phyloP scores from a whole-genome alignment of 2,329 filamentous ascomycete species.

The Cucurbitaria berberidis region DNA sequence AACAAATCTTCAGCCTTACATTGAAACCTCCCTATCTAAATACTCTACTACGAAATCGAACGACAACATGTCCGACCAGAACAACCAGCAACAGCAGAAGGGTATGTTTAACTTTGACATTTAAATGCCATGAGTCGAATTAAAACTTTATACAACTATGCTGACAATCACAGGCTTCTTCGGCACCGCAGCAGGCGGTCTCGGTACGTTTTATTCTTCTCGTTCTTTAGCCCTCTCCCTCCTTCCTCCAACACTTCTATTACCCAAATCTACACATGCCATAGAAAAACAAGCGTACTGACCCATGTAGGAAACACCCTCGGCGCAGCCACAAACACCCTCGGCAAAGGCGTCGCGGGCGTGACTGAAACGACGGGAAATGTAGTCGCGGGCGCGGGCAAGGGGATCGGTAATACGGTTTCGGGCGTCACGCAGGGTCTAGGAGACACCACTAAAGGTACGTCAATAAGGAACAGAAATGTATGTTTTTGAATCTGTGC shows the following conservation, averaged over 20 bases:
- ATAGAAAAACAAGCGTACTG: too few species aligned
- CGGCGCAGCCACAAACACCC: conserved; percentile 41
- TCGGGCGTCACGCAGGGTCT: conserved; percentile 41
- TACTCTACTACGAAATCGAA: neutral
- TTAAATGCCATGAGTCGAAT: neutral
- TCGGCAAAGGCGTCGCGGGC: conserved; percentile 42
- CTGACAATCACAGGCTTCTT: conserved; percentile 33
- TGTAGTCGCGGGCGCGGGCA: conserved; percentile 39
- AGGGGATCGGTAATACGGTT: conserved; percentile 46
- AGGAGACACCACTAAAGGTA: conserved; percentile 46
- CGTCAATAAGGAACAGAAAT: too few species aligned
- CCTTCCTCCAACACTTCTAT: neutral
- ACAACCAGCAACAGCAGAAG: conserved; percentile 27
- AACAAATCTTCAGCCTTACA: neutral
- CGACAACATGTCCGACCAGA: conserved; percentile 34
- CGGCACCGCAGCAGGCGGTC: conserved; percentile 39
- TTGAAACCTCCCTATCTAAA: neutral
- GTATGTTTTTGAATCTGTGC: too few species aligned
- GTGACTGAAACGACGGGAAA: conserved; percentile 41
- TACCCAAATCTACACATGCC: too few species aligned
- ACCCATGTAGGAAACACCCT: conserved; percentile 38
- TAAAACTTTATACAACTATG: neutral
- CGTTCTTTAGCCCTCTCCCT: neutral
- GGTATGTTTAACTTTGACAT: conserved; percentile 16
- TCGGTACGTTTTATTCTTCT: conserved; percentile 26